Base-by-base conservation (phyloP, 2,329 filamentous ascomycete genomes). In the Basipetospora sp. region DNA sequence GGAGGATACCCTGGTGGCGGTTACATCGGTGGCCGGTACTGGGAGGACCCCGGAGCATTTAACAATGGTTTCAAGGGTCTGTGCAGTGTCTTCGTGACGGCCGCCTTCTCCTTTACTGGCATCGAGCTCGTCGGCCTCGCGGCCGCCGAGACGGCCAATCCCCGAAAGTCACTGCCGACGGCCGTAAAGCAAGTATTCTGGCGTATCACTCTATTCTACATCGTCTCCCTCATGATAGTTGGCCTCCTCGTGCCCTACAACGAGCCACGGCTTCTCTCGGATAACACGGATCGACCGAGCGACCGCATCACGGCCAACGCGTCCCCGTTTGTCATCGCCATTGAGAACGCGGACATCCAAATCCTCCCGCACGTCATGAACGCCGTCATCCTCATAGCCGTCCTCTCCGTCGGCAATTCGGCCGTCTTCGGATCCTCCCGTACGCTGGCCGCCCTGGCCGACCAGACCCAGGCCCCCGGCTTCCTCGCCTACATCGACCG, bases 141-240 rank as follows among this genome's bases (percentile, higher is more conserved):
- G 3, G 80, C 81, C 2, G 81, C 80, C 22, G 81, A 87, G 54
- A 81, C 80, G 1, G 74, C 70, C n/a, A 84, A 85, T 50, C 81
- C 81, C 3, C 70, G 79, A 41, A 83, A 90, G 53, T 82, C 80
- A 1, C 66, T 94, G 1, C 87, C 87, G 0, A 85, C 77, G 0
- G 87, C 87, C 10, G 76, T 92, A 50, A 93, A 92, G 60, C 86
- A 93, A 55, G 85, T 94, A 16, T 94, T 94, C 57, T 94, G 87
- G 86, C 79, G 87, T 50, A 93, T 94, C 51, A 75, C 77, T 3
- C 67, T 92, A 40, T 94, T 94, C 63, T 94, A 94, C 60, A 69
- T 94, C 35, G 75, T 92, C 25, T 81, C 82, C 1, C 68, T 94
- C 9, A 74, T 75, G 4, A 63, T 94, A 4, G 75, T 94, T 41